Conservation (phyloP, 345 rosid genomes). For the Euphorbia pulcherrima region DNA sequence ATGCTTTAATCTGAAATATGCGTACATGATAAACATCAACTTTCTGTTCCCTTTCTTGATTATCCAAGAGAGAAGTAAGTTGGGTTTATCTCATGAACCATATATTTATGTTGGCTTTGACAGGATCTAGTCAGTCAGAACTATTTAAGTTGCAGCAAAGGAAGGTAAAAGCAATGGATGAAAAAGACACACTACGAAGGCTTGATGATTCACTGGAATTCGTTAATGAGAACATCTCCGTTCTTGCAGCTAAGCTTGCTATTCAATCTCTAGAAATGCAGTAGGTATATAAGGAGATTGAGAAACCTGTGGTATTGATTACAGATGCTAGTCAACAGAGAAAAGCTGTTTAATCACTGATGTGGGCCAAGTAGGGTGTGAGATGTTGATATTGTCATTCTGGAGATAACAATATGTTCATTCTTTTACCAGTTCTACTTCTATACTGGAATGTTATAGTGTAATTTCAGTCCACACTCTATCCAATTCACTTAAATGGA, state of each 20-base stretch:
- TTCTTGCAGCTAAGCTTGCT: slow-evolving; percentile 77
- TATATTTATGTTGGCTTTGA: slow-evolving; percentile 7
- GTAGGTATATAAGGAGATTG: neutral
- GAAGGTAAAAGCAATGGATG: slow-evolving; percentile 63
- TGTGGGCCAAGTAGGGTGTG: neutral
- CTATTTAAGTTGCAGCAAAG: slow-evolving; percentile 50
- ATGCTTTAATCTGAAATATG: neutral
- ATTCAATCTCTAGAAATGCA: slow-evolving; percentile 53
- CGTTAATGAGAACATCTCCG: slow-evolving; percentile 51
- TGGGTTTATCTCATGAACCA: neutral
- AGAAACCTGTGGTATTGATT: neutral
- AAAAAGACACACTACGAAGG: slow-evolving; percentile 55
- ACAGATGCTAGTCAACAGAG: neutral
- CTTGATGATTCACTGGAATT: slow-evolving; percentile 48
- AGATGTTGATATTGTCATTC: neutral
- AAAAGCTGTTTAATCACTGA: neutral
- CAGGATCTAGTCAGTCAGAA: slow-evolving; percentile 64
- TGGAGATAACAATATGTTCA: neutral
- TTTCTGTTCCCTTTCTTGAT: neutral
- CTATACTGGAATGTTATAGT: neutral
- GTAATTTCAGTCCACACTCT: neutral
- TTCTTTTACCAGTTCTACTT: neutral
- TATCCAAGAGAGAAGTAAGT: neutral
- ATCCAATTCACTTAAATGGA: neutral
- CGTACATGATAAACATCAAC: neutral